Evolutionary conservation across 805 yeast genomes (phyloP).

Genomic region (Saccharomycopsis capsularis): DNA sequence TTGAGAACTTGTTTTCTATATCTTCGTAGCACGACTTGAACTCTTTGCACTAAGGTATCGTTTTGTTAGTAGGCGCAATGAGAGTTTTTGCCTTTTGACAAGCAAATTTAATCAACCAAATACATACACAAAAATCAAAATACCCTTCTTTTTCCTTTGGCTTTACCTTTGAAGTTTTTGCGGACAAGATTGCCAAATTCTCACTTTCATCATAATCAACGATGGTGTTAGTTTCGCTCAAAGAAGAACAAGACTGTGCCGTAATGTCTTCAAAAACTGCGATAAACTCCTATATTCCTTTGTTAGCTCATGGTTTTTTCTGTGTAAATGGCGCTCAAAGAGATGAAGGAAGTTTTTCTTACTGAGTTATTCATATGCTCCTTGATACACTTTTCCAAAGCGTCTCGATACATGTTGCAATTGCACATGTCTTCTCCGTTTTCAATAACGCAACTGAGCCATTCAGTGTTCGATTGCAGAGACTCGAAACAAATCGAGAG

Average conservation of each 20-base stretch:
- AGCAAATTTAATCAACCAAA: too few species aligned
- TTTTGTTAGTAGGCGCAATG: too few species aligned
- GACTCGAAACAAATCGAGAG: conserved; percentile 4
- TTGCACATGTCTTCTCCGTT: conserved; percentile 15
- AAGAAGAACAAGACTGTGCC: conserved; percentile 1
- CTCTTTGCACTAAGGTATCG: conserved; percentile 6
- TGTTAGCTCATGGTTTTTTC: neutral
- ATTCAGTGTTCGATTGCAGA: conserved; percentile 1
- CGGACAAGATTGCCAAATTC: conserved; percentile 5
- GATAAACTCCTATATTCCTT: conserved; percentile 7
- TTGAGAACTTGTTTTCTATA: conserved; percentile 1
- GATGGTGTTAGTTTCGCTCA: conserved; percentile 1
- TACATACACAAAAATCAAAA: conserved; percentile 12
- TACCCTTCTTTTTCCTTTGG: neutral
- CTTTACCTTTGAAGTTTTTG: neutral
- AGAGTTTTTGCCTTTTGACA: too few species aligned
- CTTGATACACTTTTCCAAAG: conserved; percentile 10
- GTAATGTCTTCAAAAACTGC: neutral
- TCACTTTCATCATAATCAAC: conserved; percentile 16
- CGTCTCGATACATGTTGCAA: conserved; percentile 10
- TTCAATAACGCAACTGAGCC: conserved; percentile 12
- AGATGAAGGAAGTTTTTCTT: neutral
- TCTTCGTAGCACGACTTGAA: conserved; percentile 13
- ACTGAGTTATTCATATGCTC: conserved; percentile 4
- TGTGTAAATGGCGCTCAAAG: too few species aligned